These are phyloP conservation scores for Mucor indicus DNA, from an alignment of 371 early-diverging fungal genomes.

Conservation along the genomic window DNA sequence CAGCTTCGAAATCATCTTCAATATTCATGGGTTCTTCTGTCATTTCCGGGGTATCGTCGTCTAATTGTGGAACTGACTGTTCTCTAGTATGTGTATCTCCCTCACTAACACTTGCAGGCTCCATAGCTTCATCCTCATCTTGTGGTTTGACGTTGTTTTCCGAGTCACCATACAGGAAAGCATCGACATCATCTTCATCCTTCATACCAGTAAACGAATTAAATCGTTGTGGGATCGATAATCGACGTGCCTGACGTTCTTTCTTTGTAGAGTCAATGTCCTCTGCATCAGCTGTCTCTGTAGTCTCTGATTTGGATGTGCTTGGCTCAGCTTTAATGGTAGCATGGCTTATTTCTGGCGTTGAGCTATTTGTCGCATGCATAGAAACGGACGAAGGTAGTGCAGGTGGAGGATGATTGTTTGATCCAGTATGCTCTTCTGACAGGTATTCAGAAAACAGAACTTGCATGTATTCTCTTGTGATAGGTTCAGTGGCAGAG, in stretches of 20 bases:
- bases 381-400: constrained; percentile 10
- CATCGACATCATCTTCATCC: constrained; percentile 34
- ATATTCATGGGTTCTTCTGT: background rate
- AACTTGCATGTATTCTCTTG: constrained; percentile 23
- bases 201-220: background rate
- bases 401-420: background rate
- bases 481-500: constrained; percentile 22
- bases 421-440: background rate
- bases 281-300: background rate
- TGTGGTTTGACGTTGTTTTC: constrained; percentile 7
- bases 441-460: constrained; percentile 30
- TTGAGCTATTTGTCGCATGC: background rate
- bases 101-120: background rate
- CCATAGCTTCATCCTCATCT: background rate
- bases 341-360: background rate
- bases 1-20: constrained; percentile 1
- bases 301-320: background rate
- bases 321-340: too few species aligned
- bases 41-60: background rate
- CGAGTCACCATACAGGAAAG: constrained; percentile 29
- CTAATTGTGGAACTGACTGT: background rate
- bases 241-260: background rate
- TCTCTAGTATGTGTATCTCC: background rate
- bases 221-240: background rate
- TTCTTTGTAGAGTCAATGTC: background rate